A percentile compares a stretch with the other conserved stretches of the same genome.
These are phyloP conservation scores for Coniochaeta sp. DNA, from an alignment of 2,329 filamentous ascomycete genomes.

Conservation along the genomic window DNA sequence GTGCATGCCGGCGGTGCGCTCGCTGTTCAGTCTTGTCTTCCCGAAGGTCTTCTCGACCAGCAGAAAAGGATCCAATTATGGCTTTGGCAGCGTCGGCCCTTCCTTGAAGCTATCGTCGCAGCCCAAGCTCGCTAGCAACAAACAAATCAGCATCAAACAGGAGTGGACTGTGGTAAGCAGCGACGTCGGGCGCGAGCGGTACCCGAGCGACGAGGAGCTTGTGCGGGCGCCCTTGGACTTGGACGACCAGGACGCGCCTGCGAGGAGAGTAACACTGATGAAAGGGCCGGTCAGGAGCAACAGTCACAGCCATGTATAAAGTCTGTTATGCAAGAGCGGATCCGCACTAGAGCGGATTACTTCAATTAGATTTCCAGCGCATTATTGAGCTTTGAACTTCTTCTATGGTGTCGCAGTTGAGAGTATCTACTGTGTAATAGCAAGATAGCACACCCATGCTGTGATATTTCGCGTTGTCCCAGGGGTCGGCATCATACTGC, in stretches of 20 bases:
- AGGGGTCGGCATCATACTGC: too few relatives aligned
- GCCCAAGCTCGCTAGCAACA: constrained; percentile 7
- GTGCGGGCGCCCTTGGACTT: neutral
- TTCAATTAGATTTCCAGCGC: too few relatives aligned
- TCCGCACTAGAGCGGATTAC: too few relatives aligned
- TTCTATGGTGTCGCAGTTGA: too few relatives aligned
- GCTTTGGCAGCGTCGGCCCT: constrained; percentile 3
- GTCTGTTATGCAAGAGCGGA: too few relatives aligned
- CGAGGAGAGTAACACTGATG: neutral
- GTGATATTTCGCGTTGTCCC: too few relatives aligned
- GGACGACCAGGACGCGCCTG: neutral
- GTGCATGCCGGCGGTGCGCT: constrained; percentile 24
- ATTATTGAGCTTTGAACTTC: too few relatives aligned
- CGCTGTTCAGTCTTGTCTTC: constrained; percentile 19
- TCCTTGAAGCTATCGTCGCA: constrained; percentile 9
- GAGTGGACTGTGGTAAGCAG: constrained; percentile 23
- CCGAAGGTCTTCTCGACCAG: constrained; percentile 20
- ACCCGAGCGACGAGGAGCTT: constrained; percentile 1
- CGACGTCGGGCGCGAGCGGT: constrained; percentile 1
- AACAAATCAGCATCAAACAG: constrained; percentile 20
- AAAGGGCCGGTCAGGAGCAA: constrained; percentile 10
- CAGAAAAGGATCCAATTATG: constrained; percentile 4
- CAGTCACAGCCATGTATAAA: too few relatives aligned
- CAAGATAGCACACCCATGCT: too few relatives aligned
- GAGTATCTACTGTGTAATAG: too few relatives aligned